Evolutionary conservation across 306 rosid genomes (phyloP).

Genomic region (Adenanthera pavonina): DNA sequence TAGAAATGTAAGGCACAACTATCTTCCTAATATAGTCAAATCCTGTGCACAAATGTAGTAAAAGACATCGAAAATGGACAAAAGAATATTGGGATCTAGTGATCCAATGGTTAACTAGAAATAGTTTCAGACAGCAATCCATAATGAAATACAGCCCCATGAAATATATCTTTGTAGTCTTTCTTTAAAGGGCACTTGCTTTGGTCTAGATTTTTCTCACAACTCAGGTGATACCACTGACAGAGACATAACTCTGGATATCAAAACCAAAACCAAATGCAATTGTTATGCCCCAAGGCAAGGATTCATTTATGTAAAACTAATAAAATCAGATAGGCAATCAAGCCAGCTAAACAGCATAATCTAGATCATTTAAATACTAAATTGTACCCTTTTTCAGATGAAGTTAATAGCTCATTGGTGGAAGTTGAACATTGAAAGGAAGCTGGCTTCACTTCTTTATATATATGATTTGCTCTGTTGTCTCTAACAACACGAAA

Average conservation of each 20-base stretch:
- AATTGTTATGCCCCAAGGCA: background rate
- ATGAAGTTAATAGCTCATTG: conserved; percentile 39
- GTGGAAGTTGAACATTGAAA: conserved; percentile 41
- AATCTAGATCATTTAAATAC: background rate
- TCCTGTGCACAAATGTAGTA: background rate
- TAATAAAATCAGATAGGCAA: background rate
- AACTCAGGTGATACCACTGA: background rate
- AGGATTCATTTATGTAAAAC: background rate
- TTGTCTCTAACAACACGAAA: conserved; percentile 97
- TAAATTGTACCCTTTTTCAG: conserved; percentile 55
- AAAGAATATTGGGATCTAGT: background rate
- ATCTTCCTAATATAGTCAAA: conserved; percentile 4
- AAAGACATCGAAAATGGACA: background rate
- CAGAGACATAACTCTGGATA: background rate
- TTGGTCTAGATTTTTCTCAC: background rate
- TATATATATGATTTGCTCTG: conserved; percentile 65
- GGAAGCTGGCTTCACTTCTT: conserved; percentile 68
- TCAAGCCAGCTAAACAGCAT: background rate
- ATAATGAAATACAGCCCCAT: background rate
- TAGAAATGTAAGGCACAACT: conserved; percentile 24
- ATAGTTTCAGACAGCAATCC: conserved; percentile 20
- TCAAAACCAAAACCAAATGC: background rate
- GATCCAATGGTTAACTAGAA: conserved; percentile 14
- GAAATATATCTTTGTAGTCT: conserved; percentile 4
- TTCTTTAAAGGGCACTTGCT: background rate